Evolutionary conservation across 805 yeast species (phyloP).

Genomic region (Pichia scutulata): DNA sequence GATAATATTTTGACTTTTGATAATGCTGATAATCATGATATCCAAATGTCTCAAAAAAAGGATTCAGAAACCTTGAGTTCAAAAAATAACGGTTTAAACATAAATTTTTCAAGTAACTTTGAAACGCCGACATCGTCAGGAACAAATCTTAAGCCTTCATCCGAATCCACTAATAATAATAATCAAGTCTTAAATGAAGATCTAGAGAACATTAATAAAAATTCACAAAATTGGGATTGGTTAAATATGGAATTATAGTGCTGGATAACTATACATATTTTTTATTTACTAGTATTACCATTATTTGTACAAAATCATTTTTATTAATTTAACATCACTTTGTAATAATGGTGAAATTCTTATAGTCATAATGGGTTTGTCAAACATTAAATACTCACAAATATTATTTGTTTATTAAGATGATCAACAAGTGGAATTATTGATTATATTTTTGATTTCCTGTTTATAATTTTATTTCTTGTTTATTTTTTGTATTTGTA

Average conservation of each 20-base stretch:
- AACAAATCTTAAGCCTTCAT: background rate
- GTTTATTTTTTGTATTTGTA: background rate
- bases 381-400: too few species aligned
- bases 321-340: too few species aligned
- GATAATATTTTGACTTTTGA: background rate
- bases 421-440: background rate
- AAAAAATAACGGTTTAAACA: background rate
- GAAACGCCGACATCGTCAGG: background rate
- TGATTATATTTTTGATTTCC: background rate
- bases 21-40: background rate
- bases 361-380: too few species aligned
- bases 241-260: slow-evolving; percentile 34
- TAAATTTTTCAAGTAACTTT: background rate
- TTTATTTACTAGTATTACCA: too few species aligned
- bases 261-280: background rate
- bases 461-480: background rate
- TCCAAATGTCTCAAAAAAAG: background rate
- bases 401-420: too few species aligned
- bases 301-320: too few species aligned
- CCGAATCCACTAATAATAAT: background rate
- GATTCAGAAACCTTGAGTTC: background rate
- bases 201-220: background rate
- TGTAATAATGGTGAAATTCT: too few species aligned
- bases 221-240: slow-evolving; percentile 34
- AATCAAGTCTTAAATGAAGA: background rate